Evolutionary conservation across 768 basidiomycete genomes (phyloP).

Genomic region (Calocera cornea): DNA sequence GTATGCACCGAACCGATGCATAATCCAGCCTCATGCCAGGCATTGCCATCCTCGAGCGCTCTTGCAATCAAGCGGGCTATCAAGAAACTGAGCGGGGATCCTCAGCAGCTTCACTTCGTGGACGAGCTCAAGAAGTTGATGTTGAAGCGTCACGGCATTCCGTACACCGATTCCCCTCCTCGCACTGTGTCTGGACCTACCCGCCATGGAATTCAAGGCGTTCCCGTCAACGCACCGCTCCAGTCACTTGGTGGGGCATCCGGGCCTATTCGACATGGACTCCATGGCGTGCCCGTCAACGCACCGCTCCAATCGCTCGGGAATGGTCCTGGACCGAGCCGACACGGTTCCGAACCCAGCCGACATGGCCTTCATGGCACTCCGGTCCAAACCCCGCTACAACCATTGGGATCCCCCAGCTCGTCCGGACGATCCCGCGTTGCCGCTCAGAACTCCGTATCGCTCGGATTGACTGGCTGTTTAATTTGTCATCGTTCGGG

Average conservation of each 20-base stretch:
- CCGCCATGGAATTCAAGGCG: neutral
- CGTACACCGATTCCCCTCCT: neutral
- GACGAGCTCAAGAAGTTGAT: neutral
- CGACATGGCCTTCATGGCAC: too few species aligned
- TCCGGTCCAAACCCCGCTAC: too few species aligned
- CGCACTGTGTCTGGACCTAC: neutral
- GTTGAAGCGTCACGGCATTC: neutral
- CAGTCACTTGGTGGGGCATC: neutral
- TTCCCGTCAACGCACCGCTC: neutral
- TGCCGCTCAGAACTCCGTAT: too few species aligned
- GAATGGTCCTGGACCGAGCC: too few species aligned
- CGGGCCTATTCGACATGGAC: too few species aligned
- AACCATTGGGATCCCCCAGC: too few species aligned
- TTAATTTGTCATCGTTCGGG: too few species aligned
- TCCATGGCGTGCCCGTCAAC: too few species aligned
- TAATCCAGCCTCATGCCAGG: neutral
- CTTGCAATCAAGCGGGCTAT: neutral
- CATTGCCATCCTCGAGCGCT: neutral
- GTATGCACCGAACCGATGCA: neutral
- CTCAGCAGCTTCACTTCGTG: neutral
- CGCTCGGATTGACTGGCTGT: neutral
- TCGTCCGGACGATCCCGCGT: too few species aligned
- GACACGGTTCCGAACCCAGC: too few species aligned
- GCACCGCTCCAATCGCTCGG: too few species aligned
- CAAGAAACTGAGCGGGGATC: neutral